These are phyloP conservation scores for Dactylellina drechsleri DNA, from an alignment of 2,329 filamentous ascomycete genomes.

Conservation along the genomic window DNA sequence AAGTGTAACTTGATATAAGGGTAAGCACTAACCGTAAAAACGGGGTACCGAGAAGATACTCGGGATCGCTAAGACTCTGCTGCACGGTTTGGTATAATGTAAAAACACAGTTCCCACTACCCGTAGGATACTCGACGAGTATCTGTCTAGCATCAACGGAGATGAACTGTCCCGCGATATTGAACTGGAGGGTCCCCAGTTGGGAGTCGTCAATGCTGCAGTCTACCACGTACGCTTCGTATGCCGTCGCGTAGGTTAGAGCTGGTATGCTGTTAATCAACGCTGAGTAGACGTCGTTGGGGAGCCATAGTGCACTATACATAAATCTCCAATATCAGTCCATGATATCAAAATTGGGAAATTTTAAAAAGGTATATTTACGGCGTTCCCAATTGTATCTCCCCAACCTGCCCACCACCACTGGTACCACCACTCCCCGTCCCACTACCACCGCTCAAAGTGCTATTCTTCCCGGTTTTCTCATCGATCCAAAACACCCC, in stretches of 20 bases:
- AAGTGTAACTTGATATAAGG: background rate
- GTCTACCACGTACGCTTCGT: constrained; percentile 40
- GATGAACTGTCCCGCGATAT: constrained; percentile 30
- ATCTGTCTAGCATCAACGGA: constrained; percentile 25
- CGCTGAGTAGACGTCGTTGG: constrained; percentile 27
- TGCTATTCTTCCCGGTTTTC: constrained; percentile 28
- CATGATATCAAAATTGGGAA: background rate
- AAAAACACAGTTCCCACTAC: constrained; percentile 43
- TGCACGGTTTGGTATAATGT: constrained; percentile 37
- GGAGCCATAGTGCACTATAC: constrained; percentile 39
- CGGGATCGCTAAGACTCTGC: constrained; percentile 1
- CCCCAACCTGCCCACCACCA: constrained; percentile 13
- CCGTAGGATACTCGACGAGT: constrained; percentile 44
- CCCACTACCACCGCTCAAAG: constrained; percentile 2
- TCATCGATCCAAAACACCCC: constrained; percentile 35
- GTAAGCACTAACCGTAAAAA: constrained; percentile 26
- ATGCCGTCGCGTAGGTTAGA: constrained; percentile 25
- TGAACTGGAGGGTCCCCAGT: constrained; percentile 36
- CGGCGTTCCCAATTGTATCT: constrained; percentile 49
- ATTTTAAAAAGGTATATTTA: constrained; percentile 8
- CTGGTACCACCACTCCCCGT: background rate
- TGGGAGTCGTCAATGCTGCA: constrained; percentile 12
- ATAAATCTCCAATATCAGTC: background rate
- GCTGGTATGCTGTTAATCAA: constrained; percentile 26
- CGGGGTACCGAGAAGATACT: constrained; percentile 39